These are phyloP conservation scores for Neurospora terricola DNA, from an alignment of 495 filamentous ascomycete genomes.

Conservation along the genomic window DNA sequence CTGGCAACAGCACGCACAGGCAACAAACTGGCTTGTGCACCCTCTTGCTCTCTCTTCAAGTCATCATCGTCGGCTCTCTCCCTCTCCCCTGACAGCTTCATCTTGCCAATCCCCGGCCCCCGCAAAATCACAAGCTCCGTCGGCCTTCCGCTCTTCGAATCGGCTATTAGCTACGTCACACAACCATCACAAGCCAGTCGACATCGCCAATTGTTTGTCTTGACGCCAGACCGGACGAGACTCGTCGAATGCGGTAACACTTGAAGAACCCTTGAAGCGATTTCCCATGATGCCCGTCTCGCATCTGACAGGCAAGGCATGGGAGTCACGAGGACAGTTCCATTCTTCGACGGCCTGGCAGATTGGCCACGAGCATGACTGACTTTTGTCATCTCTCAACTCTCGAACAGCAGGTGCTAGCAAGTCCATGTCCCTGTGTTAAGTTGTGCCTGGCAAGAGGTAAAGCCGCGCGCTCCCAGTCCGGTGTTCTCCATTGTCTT, in stretches of 20 bases:
- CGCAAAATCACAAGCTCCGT: conserved; percentile 47
- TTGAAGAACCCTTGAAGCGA: not conserved
- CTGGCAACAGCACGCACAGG: not conserved
- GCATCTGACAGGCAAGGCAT: not conserved
- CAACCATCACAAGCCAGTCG: conserved; percentile 21
- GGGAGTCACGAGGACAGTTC: not conserved
- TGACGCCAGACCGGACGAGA: not conserved
- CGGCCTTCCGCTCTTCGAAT: conserved; percentile 18
- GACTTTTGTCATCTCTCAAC: not conserved
- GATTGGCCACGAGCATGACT: not conserved
- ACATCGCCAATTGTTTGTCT: not conserved
- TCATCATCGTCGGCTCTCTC: not conserved
- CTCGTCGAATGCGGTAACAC: not conserved
- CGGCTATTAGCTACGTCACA: conserved; percentile 29
- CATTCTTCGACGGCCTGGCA: not conserved
- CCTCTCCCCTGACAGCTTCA: not conserved
- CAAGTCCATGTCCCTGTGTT: not conserved
- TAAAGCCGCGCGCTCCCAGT: not conserved
- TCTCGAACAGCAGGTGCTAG: not conserved
- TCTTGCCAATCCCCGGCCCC: conserved; percentile 15
- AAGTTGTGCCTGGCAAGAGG: not conserved
- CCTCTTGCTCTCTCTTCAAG: not conserved
- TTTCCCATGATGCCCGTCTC: not conserved
- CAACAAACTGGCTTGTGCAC: not conserved
- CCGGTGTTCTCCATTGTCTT: not conserved